These are phyloP conservation scores for Eremothecium sinecaudum DNA, from an alignment of 1,139 yeast species.

Conservation along the genomic window DNA sequence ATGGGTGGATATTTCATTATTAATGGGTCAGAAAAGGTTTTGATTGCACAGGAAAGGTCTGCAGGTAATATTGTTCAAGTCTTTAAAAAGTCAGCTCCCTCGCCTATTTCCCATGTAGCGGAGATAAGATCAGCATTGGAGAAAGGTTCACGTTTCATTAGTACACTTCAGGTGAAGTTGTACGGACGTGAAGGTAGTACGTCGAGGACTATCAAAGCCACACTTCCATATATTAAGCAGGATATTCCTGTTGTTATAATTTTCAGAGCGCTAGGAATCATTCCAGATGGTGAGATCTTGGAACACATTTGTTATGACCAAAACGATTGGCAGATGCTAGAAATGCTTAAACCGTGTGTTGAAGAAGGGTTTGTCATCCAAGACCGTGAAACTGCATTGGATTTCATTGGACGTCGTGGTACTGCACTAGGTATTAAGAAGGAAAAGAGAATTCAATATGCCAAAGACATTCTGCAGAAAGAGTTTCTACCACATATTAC, in stretches of 20 bases:
- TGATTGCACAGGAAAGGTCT: conserved; percentile 96
- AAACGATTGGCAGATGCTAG: conserved; percentile 98
- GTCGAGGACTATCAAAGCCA: conserved; percentile 83
- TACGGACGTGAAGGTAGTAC: conserved; percentile 74
- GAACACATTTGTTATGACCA: conserved; percentile 98
- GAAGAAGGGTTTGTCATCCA: conserved; percentile 98
- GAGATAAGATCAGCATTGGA: conserved; percentile 95
- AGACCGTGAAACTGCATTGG: conserved; percentile 95
- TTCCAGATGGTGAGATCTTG: conserved; percentile 96
- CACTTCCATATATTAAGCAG: conserved; percentile 90
- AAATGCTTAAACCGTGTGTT: conserved; percentile 97
- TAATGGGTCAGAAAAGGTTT: conserved; percentile 95
- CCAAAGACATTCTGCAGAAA: conserved; percentile 90
- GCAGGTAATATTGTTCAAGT: conserved; percentile 99
- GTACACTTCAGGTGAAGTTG: conserved; percentile 88
- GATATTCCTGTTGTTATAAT: conserved; percentile 96
- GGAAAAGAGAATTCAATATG: conserved; percentile 97
- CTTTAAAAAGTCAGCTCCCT: conserved; percentile 93
- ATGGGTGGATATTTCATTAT: conserved; percentile 99
- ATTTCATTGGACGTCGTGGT: conserved; percentile 98
- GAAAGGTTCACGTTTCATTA: conserved; percentile 90
- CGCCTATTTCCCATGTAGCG: conserved; percentile 92
- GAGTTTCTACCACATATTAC: conserved; percentile 96
- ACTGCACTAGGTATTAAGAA: conserved; percentile 84
- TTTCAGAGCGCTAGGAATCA: conserved; percentile 95